Base-by-base conservation (phyloP, 805 yeast species). In the Nematodospora valgi region DNA sequence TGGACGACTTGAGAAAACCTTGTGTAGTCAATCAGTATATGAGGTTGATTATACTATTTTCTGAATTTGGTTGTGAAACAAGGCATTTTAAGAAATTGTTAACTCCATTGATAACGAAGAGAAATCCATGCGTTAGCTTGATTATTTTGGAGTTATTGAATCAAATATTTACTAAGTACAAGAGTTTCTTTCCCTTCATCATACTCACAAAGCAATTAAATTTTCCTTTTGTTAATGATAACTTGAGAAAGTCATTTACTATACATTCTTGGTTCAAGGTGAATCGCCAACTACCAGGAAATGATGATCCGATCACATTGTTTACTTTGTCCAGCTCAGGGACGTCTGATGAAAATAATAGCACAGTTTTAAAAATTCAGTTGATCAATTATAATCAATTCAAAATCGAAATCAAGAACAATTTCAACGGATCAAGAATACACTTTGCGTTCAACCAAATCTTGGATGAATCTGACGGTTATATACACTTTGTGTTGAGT, bases 261-360 rank as follows among this genome's bases (percentile, higher is more conserved):
- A 44, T 70, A 10, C 66, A 62, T 24, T 43, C 64, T 6, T 69
- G 74, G 74, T 54, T 68, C 34, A 64, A 63, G 37, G 32, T 67
- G 19, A 51, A 44, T 24, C 40, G 37, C 12, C 32, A 39, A 16
- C 26, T 20, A 14, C 41, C 38, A 15, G 39, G 41, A 22, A 19
- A 34, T 11, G 47, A 51, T 5, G 44, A 44, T 12, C 30, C 45
- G 2, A 24, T 50, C 2, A 41, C 51, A 2, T 41, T 64, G 16
- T 48, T 65, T 29, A 45, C 49, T 29, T 38, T 64, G 8, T 47
- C 65, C 4, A 53, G 49, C 33, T 52, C 68, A 2, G 44, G 51
- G 15, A 32, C 47, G 17, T 34, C 35, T 6, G 19, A 23, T 17
- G 30, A 27, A 10, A 34, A 31, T 11, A 45, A 48, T n/a, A 35